Conservation (phyloP, 352 stramenopile species). For the Phytophthora agathidicida region DNA sequence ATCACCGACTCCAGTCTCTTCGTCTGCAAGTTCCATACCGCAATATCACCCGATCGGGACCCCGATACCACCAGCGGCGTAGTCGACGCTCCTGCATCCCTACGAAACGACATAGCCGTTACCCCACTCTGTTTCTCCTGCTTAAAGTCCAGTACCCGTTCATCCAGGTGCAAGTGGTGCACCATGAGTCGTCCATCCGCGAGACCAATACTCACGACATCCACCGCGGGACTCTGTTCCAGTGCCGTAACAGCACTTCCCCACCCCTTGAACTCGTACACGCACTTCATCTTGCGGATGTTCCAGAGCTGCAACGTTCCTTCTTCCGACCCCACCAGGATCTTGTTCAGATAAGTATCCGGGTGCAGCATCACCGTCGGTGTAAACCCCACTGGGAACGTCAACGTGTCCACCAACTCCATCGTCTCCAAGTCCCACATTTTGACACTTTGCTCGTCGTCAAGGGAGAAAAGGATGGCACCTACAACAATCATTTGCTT, state of each 20-base stretch:
- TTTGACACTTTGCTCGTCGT: slow-evolving; percentile 53
- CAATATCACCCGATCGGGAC: slow-evolving; percentile 81
- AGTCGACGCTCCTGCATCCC: slow-evolving; percentile 64
- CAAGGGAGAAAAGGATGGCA: slow-evolving; percentile 74
- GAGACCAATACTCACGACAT: slow-evolving; percentile 90
- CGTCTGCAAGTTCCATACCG: slow-evolving; percentile 92
- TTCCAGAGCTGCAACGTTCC: slow-evolving; percentile 92
- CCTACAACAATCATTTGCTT: slow-evolving; percentile 60
- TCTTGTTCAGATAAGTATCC: slow-evolving; percentile 95
- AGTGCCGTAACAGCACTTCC: slow-evolving; percentile 71
- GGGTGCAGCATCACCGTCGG: slow-evolving; percentile 89
- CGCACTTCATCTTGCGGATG: slow-evolving; percentile 87
- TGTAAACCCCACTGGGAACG: slow-evolving; percentile 63
- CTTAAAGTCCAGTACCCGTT: slow-evolving; percentile 78
- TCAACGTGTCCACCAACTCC: slow-evolving; percentile 59
- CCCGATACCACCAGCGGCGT: slow-evolving; percentile 71
- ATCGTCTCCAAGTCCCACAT: slow-evolving; percentile 78
- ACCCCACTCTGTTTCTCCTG: slow-evolving; percentile 83
- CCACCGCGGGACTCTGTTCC: slow-evolving; percentile 89
- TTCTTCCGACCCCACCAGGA: slow-evolving; percentile 87
- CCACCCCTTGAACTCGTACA: slow-evolving; percentile 89
- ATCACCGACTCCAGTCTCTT: slow-evolving; percentile 89
- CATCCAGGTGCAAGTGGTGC: slow-evolving; percentile 89
- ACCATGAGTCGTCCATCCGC: slow-evolving; percentile 82
- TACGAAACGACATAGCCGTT: slow-evolving; percentile 90